These are phyloP conservation scores for Colletotrichum sp. DNA, from an alignment of 2,329 filamentous ascomycete genomes.

Conservation along the genomic window DNA sequence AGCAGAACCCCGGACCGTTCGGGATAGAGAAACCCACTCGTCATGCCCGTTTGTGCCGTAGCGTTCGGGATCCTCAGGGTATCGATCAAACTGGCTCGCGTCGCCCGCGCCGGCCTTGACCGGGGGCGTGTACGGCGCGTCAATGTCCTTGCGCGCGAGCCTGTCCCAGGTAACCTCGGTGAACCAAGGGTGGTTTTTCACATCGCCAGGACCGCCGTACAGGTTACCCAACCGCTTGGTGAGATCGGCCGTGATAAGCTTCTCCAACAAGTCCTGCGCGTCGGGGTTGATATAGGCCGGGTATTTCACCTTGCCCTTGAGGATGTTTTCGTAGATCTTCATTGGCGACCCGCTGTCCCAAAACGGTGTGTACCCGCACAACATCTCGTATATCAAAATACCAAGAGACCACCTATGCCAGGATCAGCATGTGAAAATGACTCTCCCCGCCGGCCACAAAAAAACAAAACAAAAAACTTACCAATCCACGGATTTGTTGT, in stretches of 20 bases:
- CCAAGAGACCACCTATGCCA: conserved; percentile 89
- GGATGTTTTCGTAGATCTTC: conserved; percentile 99
- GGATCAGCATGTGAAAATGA: conserved; percentile 12
- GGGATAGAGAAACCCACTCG: conserved; percentile 70
- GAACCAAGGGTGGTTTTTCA: conserved; percentile 97
- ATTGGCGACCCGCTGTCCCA: conserved; percentile 98
- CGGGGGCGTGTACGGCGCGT: conserved; percentile 95
- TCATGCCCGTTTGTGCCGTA: conserved; percentile 84
- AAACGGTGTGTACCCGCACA: conserved; percentile 98
- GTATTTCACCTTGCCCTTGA: conserved; percentile 95
- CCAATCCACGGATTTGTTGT: conserved; percentile 99
- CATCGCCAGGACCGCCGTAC: conserved; percentile 87
- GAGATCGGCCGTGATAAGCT: conserved; percentile 91
- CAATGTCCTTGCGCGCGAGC: conserved; percentile 92
- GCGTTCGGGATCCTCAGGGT: conserved; percentile 93
- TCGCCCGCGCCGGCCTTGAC: conserved; percentile 94
- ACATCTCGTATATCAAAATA: conserved; percentile 99
- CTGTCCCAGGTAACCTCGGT: conserved; percentile 97
- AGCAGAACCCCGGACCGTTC: background rate
- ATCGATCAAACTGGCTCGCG: conserved; percentile 97
- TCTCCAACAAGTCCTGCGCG: conserved; percentile 89
- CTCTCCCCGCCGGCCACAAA: background rate
- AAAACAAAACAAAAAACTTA: conserved; percentile 50
- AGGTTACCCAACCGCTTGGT: conserved; percentile 95
- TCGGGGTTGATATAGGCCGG: conserved; percentile 94